Conservation (phyloP, 345 rosid species). For the Rhodamnia rubescens region DNA sequence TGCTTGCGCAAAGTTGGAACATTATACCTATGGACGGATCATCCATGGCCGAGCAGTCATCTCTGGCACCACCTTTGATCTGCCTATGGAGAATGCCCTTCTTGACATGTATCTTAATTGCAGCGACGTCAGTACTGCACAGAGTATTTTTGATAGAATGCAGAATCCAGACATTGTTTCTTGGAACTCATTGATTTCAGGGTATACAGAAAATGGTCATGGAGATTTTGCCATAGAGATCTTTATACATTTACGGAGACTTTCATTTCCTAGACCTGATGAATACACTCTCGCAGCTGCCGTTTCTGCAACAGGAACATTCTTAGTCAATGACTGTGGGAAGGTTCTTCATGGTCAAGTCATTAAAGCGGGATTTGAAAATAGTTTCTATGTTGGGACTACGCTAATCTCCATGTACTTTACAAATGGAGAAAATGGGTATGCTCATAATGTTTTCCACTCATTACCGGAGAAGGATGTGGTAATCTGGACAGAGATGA, state of each 20-base stretch:
- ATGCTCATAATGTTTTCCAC: conserved; percentile 40
- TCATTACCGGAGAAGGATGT: conserved; percentile 42
- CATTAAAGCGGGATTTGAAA: conserved; percentile 35
- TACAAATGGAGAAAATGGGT: conserved; percentile 35
- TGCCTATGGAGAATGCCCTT: conserved; percentile 64
- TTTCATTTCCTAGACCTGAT: conserved; percentile 46
- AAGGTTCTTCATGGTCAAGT: conserved; percentile 59
- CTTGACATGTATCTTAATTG: conserved; percentile 79
- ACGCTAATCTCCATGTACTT: conserved; percentile 75
- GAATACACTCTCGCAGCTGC: conserved; percentile 67
- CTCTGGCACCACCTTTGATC: conserved; percentile 29
- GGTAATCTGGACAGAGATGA: conserved; percentile 91
- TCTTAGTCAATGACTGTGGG: conserved; percentile 29
- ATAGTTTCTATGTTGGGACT: conserved; percentile 50
- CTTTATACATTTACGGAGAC: conserved; percentile 27
- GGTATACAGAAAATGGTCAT: conserved; percentile 52
- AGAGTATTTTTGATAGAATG: conserved; percentile 32
- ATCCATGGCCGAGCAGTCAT: conserved; percentile 45
- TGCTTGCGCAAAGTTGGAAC: conserved; percentile 48
- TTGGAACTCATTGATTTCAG: conserved; percentile 76
- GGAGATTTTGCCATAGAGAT: conserved; percentile 41
- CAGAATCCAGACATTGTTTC: conserved; percentile 49
- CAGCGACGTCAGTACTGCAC: conserved; percentile 31
- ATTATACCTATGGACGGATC: conserved; percentile 28
- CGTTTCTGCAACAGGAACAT: conserved; percentile 36